Evolutionary conservation across 1,284 basidiomycete genomes (phyloP), one percentile per base, ranked within the genome.

Genomic region (Mycena citricolor): DNA sequence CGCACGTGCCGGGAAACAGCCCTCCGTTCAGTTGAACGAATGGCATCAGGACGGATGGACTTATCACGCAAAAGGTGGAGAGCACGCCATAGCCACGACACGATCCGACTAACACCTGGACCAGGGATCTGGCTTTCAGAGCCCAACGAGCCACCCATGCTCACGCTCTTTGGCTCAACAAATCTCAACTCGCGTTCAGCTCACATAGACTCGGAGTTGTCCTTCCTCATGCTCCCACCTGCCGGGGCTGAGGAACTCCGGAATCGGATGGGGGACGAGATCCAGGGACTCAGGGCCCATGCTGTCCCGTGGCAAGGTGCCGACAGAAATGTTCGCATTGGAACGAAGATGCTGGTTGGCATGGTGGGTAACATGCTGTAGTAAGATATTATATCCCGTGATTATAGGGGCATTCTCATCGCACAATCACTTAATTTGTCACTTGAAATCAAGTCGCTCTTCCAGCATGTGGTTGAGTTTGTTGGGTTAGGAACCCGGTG

Each of bases 61-160:
- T 1, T 99, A 99, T 68, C 95, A 99, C 60, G 90, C 94, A 23
- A 99, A 98, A 77, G 95, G 94, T 92, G 53, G 41, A n/a, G n/a
- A n/a, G n/a, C n/a, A n/a, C n/a, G n/a, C n/a, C n/a, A n/a, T n/a
- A n/a, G n/a, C n/a, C n/a, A n/a, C n/a, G n/a, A n/a, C n/a, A n/a
- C n/a, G n/a, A n/a, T n/a, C n/a, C n/a, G n/a, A n/a, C n/a, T n/a
- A n/a, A n/a, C n/a, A n/a, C n/a, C n/a, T 22, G 26, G 1, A 14
- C 11, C 43, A 94, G 92, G 92, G 29, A 81, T 94, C 32, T 94
- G 92, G 92, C 62, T 93, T n/a, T 85, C 88, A 2, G 80, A 82
- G 8, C 65, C 65, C 13, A 61, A 68, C 5, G 58, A 62, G 24
- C 67, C 70, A 12, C 90, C 92, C 0, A 68, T 80, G 49, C 65